These are phyloP conservation scores for Globisporangium splendens DNA, from an alignment of 352 stramenopile genomes.

Conservation along the genomic window DNA sequence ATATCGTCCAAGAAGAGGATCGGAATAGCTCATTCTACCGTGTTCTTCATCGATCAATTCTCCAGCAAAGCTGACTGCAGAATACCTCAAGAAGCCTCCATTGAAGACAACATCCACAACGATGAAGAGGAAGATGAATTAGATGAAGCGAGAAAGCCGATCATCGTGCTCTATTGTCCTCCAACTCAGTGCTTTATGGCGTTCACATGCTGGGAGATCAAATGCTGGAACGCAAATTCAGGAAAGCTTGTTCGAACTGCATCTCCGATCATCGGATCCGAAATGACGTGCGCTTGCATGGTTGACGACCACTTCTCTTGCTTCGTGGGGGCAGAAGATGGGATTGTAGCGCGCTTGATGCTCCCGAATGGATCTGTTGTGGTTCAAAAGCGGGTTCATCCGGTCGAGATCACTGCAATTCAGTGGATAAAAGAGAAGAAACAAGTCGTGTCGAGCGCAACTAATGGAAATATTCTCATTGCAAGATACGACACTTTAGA, in stretches of 20 bases:
- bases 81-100: background rate
- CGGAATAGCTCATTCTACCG: slow-evolving; percentile 41
- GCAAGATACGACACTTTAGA: slow-evolving; percentile 29
- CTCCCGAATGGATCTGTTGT: slow-evolving; percentile 31
- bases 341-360: slow-evolving; percentile 32
- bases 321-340: slow-evolving; percentile 36
- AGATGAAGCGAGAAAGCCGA: slow-evolving; percentile 29
- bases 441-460: slow-evolving; percentile 25
- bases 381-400: slow-evolving; percentile 24
- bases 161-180: slow-evolving; percentile 27
- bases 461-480: slow-evolving; percentile 34
- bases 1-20: slow-evolving; percentile 27
- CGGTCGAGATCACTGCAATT: slow-evolving; percentile 18
- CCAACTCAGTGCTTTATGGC: slow-evolving; percentile 27
- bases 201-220: slow-evolving; percentile 25
- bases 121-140: slow-evolving; percentile 5
- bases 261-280: slow-evolving; percentile 17
- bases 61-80: slow-evolving; percentile 1
- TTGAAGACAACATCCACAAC: background rate
- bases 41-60: slow-evolving; percentile 53
- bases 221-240: slow-evolving; percentile 24
- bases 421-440: slow-evolving; percentile 16
- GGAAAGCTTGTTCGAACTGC: slow-evolving; percentile 19
- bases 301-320: slow-evolving; percentile 41
- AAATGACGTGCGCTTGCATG: slow-evolving; percentile 29